Percentiles rank a stretch among this genome's conserved stretches.
These are phyloP conservation scores for Wickerhamiella bombiphila DNA, from an alignment of 805 yeast species.

Conservation along the genomic window DNA sequence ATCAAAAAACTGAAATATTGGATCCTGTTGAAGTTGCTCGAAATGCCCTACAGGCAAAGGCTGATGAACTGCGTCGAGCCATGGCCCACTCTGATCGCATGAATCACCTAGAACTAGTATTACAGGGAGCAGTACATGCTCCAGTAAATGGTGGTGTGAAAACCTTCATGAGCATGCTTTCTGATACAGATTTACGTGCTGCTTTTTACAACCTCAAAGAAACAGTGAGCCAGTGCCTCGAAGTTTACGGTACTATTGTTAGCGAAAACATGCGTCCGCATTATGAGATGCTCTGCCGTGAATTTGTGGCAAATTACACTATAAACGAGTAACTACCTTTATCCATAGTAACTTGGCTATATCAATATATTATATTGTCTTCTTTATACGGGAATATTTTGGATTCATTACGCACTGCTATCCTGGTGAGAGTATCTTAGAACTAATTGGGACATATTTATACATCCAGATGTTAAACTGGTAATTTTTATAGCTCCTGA, in stretches of 20 bases:
- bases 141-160: constrained; percentile 1
- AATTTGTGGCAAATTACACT: neutral
- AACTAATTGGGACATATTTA: no score
- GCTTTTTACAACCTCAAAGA: neutral
- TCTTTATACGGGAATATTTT: no score
- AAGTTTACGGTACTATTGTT: neutral
- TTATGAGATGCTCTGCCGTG: neutral
- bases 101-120: neutral
- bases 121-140: neutral
- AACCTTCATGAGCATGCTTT: neutral
- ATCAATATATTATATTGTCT: no score
- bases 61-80: neutral
- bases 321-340: no score
- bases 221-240: neutral
- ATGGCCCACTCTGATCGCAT: neutral
- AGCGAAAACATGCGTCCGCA: neutral
- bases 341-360: no score
- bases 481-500: no score
- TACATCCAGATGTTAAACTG: no score
- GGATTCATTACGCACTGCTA: no score
- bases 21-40: neutral
- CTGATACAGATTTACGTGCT: neutral
- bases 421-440: no score
- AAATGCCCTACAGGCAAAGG: neutral
- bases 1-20: neutral